Percentiles rank a stretch among this genome's conserved stretches.
These are phyloP conservation scores for Aphanocladium album DNA, from an alignment of 2,329 filamentous ascomycete species.

Conservation along the genomic window DNA sequence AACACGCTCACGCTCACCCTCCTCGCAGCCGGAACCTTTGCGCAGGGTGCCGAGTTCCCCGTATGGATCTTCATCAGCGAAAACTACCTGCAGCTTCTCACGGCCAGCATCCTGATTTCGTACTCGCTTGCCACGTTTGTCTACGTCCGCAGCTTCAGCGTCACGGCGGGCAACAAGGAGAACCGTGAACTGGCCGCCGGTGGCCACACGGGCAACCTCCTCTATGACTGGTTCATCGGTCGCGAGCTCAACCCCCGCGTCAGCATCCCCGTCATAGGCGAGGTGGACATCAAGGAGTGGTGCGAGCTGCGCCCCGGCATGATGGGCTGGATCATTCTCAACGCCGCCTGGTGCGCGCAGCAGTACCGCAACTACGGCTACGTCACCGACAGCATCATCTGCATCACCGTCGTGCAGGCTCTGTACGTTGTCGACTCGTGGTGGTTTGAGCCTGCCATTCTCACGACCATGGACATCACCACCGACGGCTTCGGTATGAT, in stretches of 20 bases:
- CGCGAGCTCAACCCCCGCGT: constrained; percentile 90
- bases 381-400: constrained; percentile 78
- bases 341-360: constrained; percentile 78
- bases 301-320: constrained; percentile 89
- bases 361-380: constrained; percentile 83
- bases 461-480: constrained; percentile 93
- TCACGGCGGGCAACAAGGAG: constrained; percentile 68
- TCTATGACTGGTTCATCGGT: constrained; percentile 97
- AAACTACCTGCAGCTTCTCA: constrained; percentile 82
- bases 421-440: constrained; percentile 81
- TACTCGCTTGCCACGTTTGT: constrained; percentile 69
- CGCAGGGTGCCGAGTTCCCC: constrained; percentile 74
- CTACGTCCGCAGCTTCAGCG: constrained; percentile 76
- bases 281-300: constrained; percentile 85
- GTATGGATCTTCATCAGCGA: constrained; percentile 92
- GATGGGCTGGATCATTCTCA: constrained; percentile 81
- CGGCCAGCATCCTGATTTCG: constrained; percentile 73
- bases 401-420: constrained; percentile 71
- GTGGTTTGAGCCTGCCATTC: constrained; percentile 80
- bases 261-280: constrained; percentile 70
- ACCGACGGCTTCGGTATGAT: constrained; percentile 94
- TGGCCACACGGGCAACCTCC: constrained; percentile 73
- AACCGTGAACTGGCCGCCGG: constrained; percentile 76
- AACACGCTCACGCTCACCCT: constrained; percentile 67
- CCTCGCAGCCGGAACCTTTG: constrained; percentile 66